Base-by-base conservation (phyloP, 2,329 filamentous ascomycete genomes). In the Elsinoe arachidis region DNA sequence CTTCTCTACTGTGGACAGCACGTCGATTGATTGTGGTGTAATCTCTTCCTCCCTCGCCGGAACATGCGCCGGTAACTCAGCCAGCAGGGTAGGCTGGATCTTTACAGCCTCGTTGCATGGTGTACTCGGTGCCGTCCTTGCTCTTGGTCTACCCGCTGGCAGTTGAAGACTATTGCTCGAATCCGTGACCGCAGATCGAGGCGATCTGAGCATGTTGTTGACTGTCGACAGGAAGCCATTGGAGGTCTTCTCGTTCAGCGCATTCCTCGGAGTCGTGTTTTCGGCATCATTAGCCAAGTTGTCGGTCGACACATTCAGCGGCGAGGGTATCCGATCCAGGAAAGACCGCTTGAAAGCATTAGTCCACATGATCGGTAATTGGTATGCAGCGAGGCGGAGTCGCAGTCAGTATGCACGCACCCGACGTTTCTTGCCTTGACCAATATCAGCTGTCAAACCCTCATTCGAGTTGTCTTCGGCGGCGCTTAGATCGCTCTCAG, bases 271-370 rank as follows among this genome's bases (percentile, higher is more conserved):
- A 15, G 49, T 39, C 4, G 34, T 26, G 2, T 53, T 34, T 9
- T 39, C 33, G 19, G 30, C 17, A 26, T 26, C 33, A 34, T 15
- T 39, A 11, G 21, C 12, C 34, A 53, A 34, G 5, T 33, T 38
- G 34, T 53, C 49, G 49, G 49, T 53, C 14, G 49, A 53, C 33
- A 53, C 49, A 39, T 51, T 51, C 12, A 51, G 46, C 23, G 46
- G 17, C 33, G 49, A 38, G 26, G 49, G 49, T 53, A 53, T 53
- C 26, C 49, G 49, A 34, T 53, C 49, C 14, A 53, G 49, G 30
- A 53, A 53, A 26, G 49, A 53, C 38, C 49, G 49, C 49, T 53
- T 53, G 7, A 53, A 17, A n/a, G 49, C 34, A 19, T 53, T 53
- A 53, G 49, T 53, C 49, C 49, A 53, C 49, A 53, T 53, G 49